Conservation (phyloP, 257 asterid species). For the Apocynum venetum region DNA sequence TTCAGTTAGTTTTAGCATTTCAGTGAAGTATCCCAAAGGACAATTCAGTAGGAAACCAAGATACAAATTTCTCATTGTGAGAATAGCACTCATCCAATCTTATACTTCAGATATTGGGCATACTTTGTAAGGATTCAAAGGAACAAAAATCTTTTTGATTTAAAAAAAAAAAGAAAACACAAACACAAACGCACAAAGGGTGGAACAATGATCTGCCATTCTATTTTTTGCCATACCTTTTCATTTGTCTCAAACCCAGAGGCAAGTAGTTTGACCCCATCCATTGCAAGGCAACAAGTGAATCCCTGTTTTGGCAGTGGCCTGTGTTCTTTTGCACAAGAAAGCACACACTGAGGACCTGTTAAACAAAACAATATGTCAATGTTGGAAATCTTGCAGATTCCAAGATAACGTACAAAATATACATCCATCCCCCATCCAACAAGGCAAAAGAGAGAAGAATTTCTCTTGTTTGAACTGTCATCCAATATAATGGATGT, state of each 20-base stretch:
- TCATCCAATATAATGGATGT: background rate
- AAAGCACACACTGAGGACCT: conserved; percentile 94
- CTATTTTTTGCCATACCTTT: conserved; percentile 41
- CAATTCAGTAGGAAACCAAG: background rate
- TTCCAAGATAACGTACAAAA: background rate
- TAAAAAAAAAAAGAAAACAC: too few relatives aligned
- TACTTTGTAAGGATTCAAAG: background rate
- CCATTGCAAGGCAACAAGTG: conserved; percentile 98
- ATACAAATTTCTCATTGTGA: background rate
- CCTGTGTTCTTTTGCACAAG: conserved; percentile 90
- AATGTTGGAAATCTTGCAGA: background rate
- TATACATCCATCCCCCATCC: background rate
- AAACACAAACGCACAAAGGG: background rate
- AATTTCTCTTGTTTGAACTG: background rate
- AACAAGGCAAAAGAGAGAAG: background rate
- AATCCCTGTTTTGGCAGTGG: conserved; percentile 70
- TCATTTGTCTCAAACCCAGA: conserved; percentile 87
- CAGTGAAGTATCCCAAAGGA: background rate
- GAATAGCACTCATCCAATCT: background rate
- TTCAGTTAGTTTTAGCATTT: background rate
- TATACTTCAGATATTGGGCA: background rate
- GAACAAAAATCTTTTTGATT: background rate
- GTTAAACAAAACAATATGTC: conserved; percentile 16
- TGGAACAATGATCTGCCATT: background rate
- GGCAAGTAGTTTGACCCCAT: conserved; percentile 75